Base-by-base conservation (phyloP, 805 yeast genomes). In the Limtongozyma cylindracea region DNA sequence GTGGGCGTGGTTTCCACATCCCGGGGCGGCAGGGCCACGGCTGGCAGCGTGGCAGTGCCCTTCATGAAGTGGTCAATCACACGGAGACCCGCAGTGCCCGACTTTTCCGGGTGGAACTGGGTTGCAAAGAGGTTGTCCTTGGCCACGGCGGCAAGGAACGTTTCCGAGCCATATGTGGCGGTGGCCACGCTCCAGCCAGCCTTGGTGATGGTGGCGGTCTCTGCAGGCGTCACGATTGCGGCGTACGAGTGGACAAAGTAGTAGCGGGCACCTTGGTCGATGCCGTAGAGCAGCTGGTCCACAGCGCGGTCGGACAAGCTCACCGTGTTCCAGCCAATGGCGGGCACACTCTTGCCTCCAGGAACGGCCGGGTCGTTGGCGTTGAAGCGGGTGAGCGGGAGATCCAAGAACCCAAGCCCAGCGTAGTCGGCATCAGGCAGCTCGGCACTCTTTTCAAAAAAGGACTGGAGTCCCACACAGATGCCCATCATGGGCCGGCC, bases 31-130 rank as follows among this genome's bases (percentile, higher is more conserved):
- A 23, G 26, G 3, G 45, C 33, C 14, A 41, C 19, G 27, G 46
- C 50, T 7, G 43, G 35, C 6, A 9, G 17, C 11, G 11, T 10
- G 11, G 8, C 8, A 5, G 5, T 8, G 13, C 56, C 58, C 18
- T 55, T 56, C 32, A 88, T 49, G 39, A 88, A 88, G 13, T 74
- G 61, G 26, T 58, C 57, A 26, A 88, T 58, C 7, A 84, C 64
- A 28, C 61, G 58, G 20, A 88, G 50, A 21, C 99, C 99, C 4
- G 93, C 92, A 12, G 52, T 39, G 8, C 98, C 98, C 3, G 94
- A 77, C 43, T 88, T 88, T 40, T 88, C 99, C n/a, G 99, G 99
- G 45, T 88, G 99, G 45, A 88, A 88, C 43, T 88, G 99, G 1
- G 96, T 88, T 19, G 95, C 93, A 45, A 88, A 76, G 8, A 84